Conservation (phyloP, 352 stramenopile species). For the Phytophthora podocarpi region DNA sequence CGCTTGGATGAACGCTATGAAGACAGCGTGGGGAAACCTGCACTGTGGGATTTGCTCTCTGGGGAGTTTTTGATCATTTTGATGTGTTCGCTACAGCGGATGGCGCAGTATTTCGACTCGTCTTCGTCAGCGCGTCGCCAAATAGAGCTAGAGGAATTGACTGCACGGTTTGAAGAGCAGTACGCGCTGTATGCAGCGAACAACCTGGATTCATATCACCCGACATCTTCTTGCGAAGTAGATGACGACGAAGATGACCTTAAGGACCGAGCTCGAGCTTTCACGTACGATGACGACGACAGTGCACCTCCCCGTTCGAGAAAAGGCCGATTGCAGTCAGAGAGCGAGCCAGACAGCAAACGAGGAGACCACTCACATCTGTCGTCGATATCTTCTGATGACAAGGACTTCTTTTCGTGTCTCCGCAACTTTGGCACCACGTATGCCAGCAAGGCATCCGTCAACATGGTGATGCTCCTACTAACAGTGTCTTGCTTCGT, state of each 20-base stretch:
- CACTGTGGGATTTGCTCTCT: slow-evolving; percentile 60
- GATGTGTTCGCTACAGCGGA: slow-evolving; percentile 74
- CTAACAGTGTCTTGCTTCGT: slow-evolving; percentile 83
- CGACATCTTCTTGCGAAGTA: slow-evolving; percentile 59
- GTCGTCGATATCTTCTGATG: slow-evolving; percentile 27
- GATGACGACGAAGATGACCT: slow-evolving; percentile 59
- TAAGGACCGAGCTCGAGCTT: slow-evolving; percentile 44
- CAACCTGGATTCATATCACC: slow-evolving; percentile 37
- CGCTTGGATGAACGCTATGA: slow-evolving; percentile 50
- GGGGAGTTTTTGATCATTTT: slow-evolving; percentile 73
- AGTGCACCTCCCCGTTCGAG: slow-evolving; percentile 13
- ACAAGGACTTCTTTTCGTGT: slow-evolving; percentile 68
- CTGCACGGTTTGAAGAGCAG: slow-evolving; percentile 52
- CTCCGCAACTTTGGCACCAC: slow-evolving; percentile 69
- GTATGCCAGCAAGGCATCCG: slow-evolving; percentile 76
- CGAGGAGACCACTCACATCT: slow-evolving; percentile 4
- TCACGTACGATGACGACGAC: slow-evolving; percentile 39
- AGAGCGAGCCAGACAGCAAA: slow-evolving; percentile 12
- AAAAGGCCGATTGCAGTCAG: slow-evolving; percentile 1
- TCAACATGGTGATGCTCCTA: slow-evolving; percentile 80
- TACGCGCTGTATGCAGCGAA: slow-evolving; percentile 49
- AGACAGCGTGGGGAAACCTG: slow-evolving; percentile 30
- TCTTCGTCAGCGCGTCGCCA: slow-evolving; percentile 42
- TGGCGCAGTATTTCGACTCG: slow-evolving; percentile 75
- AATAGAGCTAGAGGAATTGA: slow-evolving; percentile 42